These are phyloP conservation scores for Yarrowia sp. DNA, from an alignment of 805 yeast species.

Conservation along the genomic window DNA sequence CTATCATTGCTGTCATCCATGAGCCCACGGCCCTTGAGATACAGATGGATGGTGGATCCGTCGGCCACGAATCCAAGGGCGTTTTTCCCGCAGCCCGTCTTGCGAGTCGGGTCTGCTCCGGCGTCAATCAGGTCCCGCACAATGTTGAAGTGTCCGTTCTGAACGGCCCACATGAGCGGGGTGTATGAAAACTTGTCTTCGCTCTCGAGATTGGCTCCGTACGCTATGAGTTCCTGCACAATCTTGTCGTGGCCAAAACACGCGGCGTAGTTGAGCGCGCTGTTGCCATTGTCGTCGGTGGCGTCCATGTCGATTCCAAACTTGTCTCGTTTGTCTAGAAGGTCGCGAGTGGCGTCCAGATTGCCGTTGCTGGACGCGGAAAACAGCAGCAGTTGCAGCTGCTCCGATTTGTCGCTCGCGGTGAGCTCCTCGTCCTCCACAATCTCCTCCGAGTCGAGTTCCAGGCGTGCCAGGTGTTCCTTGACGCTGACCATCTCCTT, in stretches of 20 bases:
- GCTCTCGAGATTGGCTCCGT: conserved; percentile 39
- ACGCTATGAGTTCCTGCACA: conserved; percentile 38
- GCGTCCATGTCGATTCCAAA: conserved; percentile 36
- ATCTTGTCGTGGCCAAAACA: conserved; percentile 42
- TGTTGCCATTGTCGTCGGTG: conserved; percentile 40
- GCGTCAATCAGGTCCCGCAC: conserved; percentile 55
- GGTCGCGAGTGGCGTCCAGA: conserved; percentile 32
- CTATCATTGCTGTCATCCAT: conserved; percentile 26
- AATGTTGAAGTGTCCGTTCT: conserved; percentile 53
- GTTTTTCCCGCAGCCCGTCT: conserved; percentile 44
- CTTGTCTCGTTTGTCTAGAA: conserved; percentile 34
- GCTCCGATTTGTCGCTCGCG: conserved; percentile 28
- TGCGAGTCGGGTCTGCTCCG: conserved; percentile 52
- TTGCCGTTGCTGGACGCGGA: conserved; percentile 41
- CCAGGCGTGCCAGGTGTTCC: conserved; percentile 8
- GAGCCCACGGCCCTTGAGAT: conserved; percentile 44
- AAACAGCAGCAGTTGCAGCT: conserved; percentile 36
- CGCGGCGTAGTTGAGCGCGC: conserved; percentile 41
- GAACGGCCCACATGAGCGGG: conserved; percentile 82
- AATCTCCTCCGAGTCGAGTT: conserved; percentile 3
- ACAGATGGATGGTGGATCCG: conserved; percentile 55
- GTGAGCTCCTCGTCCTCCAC: conserved; percentile 28
- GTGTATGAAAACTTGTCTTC: conserved; percentile 44
- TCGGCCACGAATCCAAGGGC: conserved; percentile 60
- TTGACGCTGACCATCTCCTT: conserved; percentile 7